These are phyloP conservation scores for Cordyceps fumosorosea DNA, from an alignment of 2,329 filamentous ascomycete species.

Conservation along the genomic window DNA sequence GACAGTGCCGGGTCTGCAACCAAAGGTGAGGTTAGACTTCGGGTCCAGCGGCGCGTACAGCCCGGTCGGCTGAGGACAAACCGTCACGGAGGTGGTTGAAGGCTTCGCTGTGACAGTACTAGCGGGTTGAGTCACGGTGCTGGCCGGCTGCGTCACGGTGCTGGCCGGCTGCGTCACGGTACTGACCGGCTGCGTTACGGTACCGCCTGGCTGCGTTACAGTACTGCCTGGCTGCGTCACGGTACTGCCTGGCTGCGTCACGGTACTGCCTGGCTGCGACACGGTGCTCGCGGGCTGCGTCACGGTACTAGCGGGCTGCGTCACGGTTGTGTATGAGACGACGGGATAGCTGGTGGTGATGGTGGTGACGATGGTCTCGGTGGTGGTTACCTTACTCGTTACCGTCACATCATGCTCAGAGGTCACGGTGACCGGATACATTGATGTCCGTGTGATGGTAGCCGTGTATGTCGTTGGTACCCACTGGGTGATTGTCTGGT, in stretches of 20 bases:
- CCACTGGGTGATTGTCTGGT: conserved; percentile 7
- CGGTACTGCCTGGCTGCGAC: conserved; percentile 14
- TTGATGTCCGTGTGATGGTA: neutral
- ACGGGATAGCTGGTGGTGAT: conserved; percentile 26
- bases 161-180: conserved; percentile 14
- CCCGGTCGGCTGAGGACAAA: conserved; percentile 41
- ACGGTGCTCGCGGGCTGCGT: conserved; percentile 15
- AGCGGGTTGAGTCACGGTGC: too few species aligned
- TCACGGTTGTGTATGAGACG: conserved; percentile 23
- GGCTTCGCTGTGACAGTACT: neutral
- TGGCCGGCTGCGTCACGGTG: conserved; percentile 15
- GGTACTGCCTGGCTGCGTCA: conserved; percentile 14
- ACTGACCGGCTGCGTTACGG: neutral
- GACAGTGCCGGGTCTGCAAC: conserved; percentile 46
- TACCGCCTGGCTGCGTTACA: conserved; percentile 8
- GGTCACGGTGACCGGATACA: neutral
- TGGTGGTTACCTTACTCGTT: neutral
- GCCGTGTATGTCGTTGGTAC: conserved; percentile 7
- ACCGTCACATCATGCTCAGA: neutral
- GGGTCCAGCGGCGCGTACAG: conserved; percentile 24
- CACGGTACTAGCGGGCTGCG: neutral
- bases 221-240: conserved; percentile 14
- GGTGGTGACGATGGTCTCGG: conserved; percentile 12
- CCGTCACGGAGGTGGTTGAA: conserved; percentile 20
- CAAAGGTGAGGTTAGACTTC: conserved; percentile 42